phyloP scores from a whole-genome alignment of 2,329 filamentous ascomycete genomes.

The Fusarium dimerum region DNA sequence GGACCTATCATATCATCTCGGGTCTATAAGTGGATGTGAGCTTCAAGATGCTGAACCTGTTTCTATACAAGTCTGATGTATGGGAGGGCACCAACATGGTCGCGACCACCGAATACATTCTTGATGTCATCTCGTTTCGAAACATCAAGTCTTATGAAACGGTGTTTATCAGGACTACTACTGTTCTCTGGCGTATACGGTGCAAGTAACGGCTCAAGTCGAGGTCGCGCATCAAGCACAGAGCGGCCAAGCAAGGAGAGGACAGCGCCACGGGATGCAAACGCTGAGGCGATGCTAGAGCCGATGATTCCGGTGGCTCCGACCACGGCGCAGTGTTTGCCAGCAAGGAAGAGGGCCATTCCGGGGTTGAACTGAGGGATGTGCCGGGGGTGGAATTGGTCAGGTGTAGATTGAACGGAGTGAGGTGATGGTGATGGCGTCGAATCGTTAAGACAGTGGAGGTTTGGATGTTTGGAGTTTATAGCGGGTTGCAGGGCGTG shows the following conservation, averaged over 20 bases:
- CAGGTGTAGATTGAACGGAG: background rate
- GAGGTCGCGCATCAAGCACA: constrained; percentile 45
- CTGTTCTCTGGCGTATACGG: constrained; percentile 20
- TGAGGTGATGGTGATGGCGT: constrained; percentile 1
- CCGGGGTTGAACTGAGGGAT: background rate
- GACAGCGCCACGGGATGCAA: constrained; percentile 61
- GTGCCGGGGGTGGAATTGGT: background rate
- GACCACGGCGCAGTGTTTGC: constrained; percentile 62
- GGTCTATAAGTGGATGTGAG: constrained; percentile 1
- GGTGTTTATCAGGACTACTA: constrained; percentile 29
- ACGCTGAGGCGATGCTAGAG: constrained; percentile 64
- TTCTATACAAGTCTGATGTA: background rate
- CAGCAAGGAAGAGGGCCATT: constrained; percentile 40
- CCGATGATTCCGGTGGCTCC: constrained; percentile 74
- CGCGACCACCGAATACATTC: constrained; percentile 28
- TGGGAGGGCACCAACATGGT: constrained; percentile 10
- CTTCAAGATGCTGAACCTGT: background rate
- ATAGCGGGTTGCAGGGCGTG: constrained; percentile 5
- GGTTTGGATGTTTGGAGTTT: constrained; percentile 1
- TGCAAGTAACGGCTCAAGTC: constrained; percentile 35
- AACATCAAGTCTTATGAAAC: constrained; percentile 38
- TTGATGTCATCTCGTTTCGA: constrained; percentile 32
- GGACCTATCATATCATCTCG: constrained; percentile 30
- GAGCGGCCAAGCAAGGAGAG: constrained; percentile 64
- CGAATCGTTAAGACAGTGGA: background rate